Evolutionary conservation across 2,329 filamentous ascomycete species (phyloP), one percentile per base, ranked within the genome.

Genomic region (Ophiostoma himal-ulmi): DNA sequence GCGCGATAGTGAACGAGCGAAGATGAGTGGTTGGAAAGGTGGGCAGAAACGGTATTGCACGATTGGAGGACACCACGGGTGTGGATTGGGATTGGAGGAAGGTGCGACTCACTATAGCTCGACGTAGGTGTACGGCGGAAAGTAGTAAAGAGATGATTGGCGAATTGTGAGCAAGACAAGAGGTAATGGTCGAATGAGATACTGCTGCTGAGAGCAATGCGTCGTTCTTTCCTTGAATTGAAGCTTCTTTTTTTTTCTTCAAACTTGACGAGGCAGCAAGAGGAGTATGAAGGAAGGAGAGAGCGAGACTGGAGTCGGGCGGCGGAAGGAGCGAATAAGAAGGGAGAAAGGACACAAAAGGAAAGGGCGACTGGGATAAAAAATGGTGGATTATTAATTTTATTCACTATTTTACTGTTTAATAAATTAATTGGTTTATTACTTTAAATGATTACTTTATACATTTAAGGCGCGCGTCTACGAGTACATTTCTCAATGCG

Each of bases 41-140:
- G 65, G 65, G 65, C 65, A 67, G 39, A 67, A 67, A 67, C 65
- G 65, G 65, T 67, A 67, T 67, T 67, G 65, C 65, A 67, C 65
- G 65, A 67, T 67, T 67, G 65, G 65, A 65, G 62, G 62, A 65
- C 34, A 62, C 26, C 13, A 17, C 57, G 57, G 57, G 57, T 62
- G 57, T 62, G 57, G 57, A 62, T 62, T 62, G 57, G 44, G 26
- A 34, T 62, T 62, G 57, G 57, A 30, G 26, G 57, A 17, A 54
- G 52, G 52, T 57, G 52, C n/a, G 48, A 57, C 62, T 65, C n/a
- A 37, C 34, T 39, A 30, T 30, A 30, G 30, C 30, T 30, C 30
- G 30, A 30, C 30, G 30, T 30, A 30, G 30, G 30, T 30, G 30
- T 30, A 30, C 30, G 30, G 30, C 30, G 30, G 3, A 30, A 30